phyloP scores from a whole-genome alignment of 805 yeast species.

The Kuraishia cidri region DNA sequence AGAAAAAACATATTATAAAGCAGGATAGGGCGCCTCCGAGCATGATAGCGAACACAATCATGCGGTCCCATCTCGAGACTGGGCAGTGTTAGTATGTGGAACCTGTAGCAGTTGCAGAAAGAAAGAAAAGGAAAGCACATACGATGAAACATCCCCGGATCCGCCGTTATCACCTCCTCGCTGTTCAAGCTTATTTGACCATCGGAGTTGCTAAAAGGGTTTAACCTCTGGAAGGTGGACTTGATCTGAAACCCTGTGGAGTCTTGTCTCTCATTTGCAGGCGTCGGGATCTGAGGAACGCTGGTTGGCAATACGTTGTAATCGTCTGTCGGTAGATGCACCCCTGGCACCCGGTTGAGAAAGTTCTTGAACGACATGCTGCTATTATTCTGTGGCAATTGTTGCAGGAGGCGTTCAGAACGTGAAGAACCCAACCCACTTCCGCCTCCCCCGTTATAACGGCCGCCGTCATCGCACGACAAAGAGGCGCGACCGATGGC shows the following conservation, averaged over 20 bases:
- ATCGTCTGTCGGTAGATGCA: constrained; percentile 10
- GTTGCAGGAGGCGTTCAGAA: no score
- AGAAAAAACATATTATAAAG: constrained; percentile 62
- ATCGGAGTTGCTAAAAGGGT: constrained; percentile 4
- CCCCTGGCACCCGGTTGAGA: constrained; percentile 12
- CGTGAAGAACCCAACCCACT: no score
- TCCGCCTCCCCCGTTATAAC: no score
- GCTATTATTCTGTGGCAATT: neutral
- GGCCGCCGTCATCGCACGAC: no score
- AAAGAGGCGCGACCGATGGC: no score
- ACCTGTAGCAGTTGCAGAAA: no score
- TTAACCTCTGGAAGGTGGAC: constrained; percentile 6
- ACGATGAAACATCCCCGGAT: constrained; percentile 33
- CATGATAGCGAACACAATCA: constrained; percentile 68
- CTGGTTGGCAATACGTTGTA: constrained; percentile 4
- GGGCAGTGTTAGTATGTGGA: constrained; percentile 35
- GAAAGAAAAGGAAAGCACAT: no score
- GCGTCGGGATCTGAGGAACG: constrained; percentile 1
- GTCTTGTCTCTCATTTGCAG: constrained; percentile 5
- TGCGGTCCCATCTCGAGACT: constrained; percentile 64
- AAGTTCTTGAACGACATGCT: constrained; percentile 7
- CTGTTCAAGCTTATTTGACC: constrained; percentile 6
- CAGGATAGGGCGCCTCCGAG: constrained; percentile 63
- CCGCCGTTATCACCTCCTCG: constrained; percentile 23
- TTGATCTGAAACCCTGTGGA: constrained; percentile 5